phyloP scores from a whole-genome alignment of 768 basidiomycete genomes.

The Lentinula raphanica region DNA sequence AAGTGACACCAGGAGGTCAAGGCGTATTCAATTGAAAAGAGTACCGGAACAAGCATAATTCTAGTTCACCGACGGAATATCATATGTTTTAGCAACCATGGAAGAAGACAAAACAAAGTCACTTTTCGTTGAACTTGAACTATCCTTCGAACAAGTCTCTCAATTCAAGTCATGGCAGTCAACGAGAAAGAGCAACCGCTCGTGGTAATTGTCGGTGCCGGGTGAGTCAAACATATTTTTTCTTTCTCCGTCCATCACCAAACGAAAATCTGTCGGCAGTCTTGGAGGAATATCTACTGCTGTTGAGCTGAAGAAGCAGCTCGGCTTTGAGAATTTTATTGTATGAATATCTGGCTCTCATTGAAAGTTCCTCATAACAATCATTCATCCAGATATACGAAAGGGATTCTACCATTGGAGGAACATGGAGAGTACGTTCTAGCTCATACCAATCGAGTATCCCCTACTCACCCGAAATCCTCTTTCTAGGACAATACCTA shows the following conservation, averaged over 20 bases:
- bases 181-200: slow-evolving; percentile 22
- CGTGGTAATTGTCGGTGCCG: slow-evolving; percentile 47
- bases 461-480: neutral
- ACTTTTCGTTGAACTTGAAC: too few relatives aligned
- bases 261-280: slow-evolving; percentile 22
- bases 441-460: neutral
- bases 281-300: slow-evolving; percentile 45
- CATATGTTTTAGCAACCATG: too few relatives aligned
- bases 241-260: too few relatives aligned
- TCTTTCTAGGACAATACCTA: slow-evolving; percentile 46
- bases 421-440: slow-evolving; percentile 50
- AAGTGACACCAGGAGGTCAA: too few relatives aligned
- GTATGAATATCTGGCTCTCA: slow-evolving; percentile 22
- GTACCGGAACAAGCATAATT: neutral
- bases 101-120: too few relatives aligned
- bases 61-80: neutral
- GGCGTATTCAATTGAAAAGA: too few relatives aligned
- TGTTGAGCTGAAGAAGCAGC: slow-evolving; percentile 38
- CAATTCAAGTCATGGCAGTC: neutral
- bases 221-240: slow-evolving; percentile 24
- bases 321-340: slow-evolving; percentile 43
- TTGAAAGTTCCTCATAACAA: neutral
- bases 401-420: slow-evolving; percentile 40
- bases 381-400: slow-evolving; percentile 40
- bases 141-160: too few relatives aligned